Conservation (phyloP, 2,329 filamentous ascomycete genomes). For the Nothomitra cinnamomea region DNA sequence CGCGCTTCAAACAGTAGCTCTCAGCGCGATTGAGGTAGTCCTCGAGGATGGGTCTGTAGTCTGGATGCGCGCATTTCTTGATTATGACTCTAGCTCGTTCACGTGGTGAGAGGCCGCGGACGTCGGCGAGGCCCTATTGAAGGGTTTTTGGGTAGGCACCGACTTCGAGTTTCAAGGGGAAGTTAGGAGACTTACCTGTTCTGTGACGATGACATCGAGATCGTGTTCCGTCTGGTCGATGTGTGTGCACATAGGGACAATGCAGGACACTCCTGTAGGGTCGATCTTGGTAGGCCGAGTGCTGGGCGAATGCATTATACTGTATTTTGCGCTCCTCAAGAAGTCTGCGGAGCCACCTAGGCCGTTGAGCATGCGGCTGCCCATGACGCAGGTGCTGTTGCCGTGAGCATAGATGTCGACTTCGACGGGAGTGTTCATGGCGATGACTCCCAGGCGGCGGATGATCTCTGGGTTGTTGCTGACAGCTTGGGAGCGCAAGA, state of each 20-base stretch:
- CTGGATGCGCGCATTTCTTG: conserved; percentile 69
- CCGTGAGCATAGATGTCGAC: conserved; percentile 91
- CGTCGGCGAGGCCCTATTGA: conserved; percentile 54
- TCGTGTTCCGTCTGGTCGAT: conserved; percentile 89
- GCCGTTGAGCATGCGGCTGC: conserved; percentile 73
- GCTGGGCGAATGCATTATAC: conserved; percentile 84
- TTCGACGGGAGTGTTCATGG: conserved; percentile 90
- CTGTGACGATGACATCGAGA: conserved; percentile 70
- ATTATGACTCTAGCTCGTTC: conserved; percentile 77
- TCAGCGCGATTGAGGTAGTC: conserved; percentile 79
- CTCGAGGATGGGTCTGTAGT: conserved; percentile 65
- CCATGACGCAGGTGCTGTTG: conserved; percentile 81
- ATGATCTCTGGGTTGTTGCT: conserved; percentile 88
- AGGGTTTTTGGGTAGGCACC: conserved; percentile 28
- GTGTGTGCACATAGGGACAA: conserved; percentile 89
- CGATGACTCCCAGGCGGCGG: conserved; percentile 69
- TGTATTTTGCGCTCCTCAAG: conserved; percentile 62
- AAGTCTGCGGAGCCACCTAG: conserved; percentile 72
- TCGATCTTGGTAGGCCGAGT: conserved; percentile 68
- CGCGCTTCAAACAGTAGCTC: conserved; percentile 69
- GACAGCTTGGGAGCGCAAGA: conserved; percentile 74
- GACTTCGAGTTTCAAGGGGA: neutral
- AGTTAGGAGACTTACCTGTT: conserved; percentile 24
- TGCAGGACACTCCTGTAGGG: conserved; percentile 65
- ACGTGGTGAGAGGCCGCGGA: conserved; percentile 60